Evolutionary conservation across 169 alveolate species (phyloP), one percentile per base, ranked within the genome.

Genomic region (Babesia bovis): DNA sequence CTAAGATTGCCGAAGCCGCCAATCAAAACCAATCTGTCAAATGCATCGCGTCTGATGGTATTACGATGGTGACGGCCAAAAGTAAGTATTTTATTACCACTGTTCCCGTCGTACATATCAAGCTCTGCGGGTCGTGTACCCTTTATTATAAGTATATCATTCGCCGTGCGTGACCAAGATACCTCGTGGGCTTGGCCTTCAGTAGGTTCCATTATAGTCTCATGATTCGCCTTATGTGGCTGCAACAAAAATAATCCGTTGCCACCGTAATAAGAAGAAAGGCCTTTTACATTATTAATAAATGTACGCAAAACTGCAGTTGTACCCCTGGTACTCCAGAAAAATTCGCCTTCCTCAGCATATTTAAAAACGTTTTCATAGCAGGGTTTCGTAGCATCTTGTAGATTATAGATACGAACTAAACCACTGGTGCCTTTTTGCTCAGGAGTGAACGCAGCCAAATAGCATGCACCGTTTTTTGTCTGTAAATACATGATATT

Each of bases 1-100:
- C 92, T 87, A 57, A 92, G 59, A 67, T 94, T 94, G 15, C 98
- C 98, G 77, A 94, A 94, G 7, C 98, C 98, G 32, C 94, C 97
- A 19, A 94, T 73, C 25, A 93, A 57, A 9, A 91, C 71, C 26
- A 91, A 66, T 58, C 94, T 68, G 49, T 87, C 91, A 44, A 86
- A 85, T 21, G 94, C 92, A 71, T 73, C 85, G 36, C 90, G 60
- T 57, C 87, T 78, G 30, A 93, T 86, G 2, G 96, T 85, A 73
- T 94, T 94, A 57, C 91, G 68, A 75, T 91, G 90, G 67, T 85
- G 66, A 58, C 89, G 83, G 10, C 96, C 96, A 61, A 69, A 88
- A 1, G 89, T 76, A 69, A 82, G 53, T 5, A 72, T 36, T 42
- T 84, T 73, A 45, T 66, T 61, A n/a, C 90, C 93, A 50, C 45